A percentile compares a stretch with the other conserved stretches of the same genome.
These are phyloP conservation scores for Chrysoporthe deuterocubensis DNA, from an alignment of 2,329 filamentous ascomycete genomes.

Conservation along the genomic window DNA sequence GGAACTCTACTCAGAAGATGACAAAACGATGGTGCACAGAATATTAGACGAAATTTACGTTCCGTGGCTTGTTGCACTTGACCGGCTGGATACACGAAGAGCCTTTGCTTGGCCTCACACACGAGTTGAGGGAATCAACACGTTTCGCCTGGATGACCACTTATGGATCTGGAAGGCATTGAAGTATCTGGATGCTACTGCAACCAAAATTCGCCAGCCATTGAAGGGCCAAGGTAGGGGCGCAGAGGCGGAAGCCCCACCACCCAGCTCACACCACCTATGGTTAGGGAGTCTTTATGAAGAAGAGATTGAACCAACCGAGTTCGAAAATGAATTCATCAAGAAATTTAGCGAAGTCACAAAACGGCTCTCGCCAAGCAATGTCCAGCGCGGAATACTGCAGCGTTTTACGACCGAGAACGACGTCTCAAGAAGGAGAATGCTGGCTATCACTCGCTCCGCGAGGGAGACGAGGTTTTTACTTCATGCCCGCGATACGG, in stretches of 20 bases:
- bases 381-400: constrained; percentile 25
- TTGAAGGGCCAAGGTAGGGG: no score
- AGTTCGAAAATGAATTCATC: no score
- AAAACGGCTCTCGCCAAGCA: neutral
- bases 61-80: neutral
- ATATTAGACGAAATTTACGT: neutral
- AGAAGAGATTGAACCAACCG: no score
- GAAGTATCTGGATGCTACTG: constrained; percentile 18
- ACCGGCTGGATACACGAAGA: constrained; percentile 3
- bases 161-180: constrained; percentile 30
- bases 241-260: neutral
- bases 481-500: constrained; percentile 30
- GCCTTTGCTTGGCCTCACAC: constrained; percentile 26
- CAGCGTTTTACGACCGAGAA: constrained; percentile 26
- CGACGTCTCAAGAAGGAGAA: constrained; percentile 23
- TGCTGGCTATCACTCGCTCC: constrained; percentile 30
- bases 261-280: neutral
- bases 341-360: neutral
- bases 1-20: neutral
- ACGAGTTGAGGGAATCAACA: constrained; percentile 7
- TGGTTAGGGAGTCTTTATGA: neutral
- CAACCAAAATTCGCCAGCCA: neutral
- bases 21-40: no score
- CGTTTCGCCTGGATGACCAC: constrained; percentile 29
- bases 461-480: constrained; percentile 28